Evolutionary conservation across 306 rosid genomes (phyloP).

Genomic region (Comarum palustre): DNA sequence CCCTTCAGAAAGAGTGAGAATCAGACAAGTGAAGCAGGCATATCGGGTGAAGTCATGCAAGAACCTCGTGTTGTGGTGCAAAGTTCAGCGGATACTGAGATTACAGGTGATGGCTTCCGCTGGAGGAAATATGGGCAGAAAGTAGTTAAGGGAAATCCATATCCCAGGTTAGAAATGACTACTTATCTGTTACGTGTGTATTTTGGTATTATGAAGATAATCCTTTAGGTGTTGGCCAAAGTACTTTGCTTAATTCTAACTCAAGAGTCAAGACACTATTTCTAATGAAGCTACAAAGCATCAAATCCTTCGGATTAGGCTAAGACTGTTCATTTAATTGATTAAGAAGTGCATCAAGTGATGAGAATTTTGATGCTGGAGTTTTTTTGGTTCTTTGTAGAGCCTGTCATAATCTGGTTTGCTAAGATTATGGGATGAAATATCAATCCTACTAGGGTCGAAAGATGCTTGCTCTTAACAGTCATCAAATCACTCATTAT

Average conservation of each 20-base stretch:
- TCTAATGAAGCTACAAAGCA: not conserved
- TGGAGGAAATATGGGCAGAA: constrained; percentile 99
- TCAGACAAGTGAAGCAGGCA: constrained; percentile 49
- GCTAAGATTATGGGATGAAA: not conserved
- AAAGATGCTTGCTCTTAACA: not conserved
- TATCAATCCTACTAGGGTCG: not conserved
- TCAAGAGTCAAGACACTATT: not conserved
- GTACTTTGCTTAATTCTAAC: not conserved
- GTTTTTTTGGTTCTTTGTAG: not conserved
- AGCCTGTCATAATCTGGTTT: not conserved
- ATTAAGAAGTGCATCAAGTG: not conserved
- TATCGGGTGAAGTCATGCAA: constrained; percentile 49
- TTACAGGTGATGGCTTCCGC: constrained; percentile 74
- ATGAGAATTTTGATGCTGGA: not conserved
- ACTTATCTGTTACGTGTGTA: not conserved
- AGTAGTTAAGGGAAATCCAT: constrained; percentile 87
- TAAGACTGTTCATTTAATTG: not conserved
- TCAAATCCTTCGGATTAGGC: not conserved
- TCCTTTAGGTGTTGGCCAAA: not conserved
- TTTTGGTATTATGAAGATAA: not conserved
- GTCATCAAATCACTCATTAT: not conserved
- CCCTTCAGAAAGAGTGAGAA: constrained; percentile 58
- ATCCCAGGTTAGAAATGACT: constrained; percentile 55
- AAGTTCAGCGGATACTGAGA: constrained; percentile 54
- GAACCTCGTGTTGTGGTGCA: constrained; percentile 60